Base-by-base conservation (phyloP, 2,329 filamentous ascomycete genomes). In the Colletotrichum musicola region DNA sequence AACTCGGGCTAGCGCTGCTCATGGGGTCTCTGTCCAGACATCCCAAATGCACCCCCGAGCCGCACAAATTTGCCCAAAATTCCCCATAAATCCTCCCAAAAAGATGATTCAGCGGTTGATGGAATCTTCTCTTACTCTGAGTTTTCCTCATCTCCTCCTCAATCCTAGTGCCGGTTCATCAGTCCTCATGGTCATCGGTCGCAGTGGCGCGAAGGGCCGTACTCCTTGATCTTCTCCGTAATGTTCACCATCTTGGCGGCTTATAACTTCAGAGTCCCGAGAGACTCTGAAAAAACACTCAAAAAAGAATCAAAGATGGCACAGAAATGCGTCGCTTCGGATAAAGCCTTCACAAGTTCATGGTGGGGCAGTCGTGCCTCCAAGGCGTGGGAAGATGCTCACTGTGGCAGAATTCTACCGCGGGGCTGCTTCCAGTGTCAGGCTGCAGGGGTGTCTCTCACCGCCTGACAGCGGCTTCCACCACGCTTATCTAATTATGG, bases 171-270 rank as follows among this genome's bases (percentile, higher is more conserved):
- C n/a, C 54, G 66, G 59, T 51, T 22, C 35, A 75, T 77, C 70
- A 77, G 72, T 62, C 35, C 51, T 65, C 25, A 7, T 49, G 38
- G 18, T 47, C 38, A 35, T n/a, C 14, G 12, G 16, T 6, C 6
- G 18, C 10, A n/a, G 12, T 6, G 27, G 9, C 14, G 38, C n/a
- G 46, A 10, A 10, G 30, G 42, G 4, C 9, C 91, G 77, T 83
- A 97, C 95, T 98, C 96, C 88, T 99, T 99, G 85, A 99, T 99
- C 88, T 97, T 98, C 64, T 99, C 97, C 73, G 96, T 98, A 74
- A 99, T 99, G 85, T 98, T 98, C 82, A 98, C 96, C 96, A 99
- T 99, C 77, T 83, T 88, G 81, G 64, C 72, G 72, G 70, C 65
- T 71, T 70, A 76, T 76, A 2, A 50, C 35, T 30, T 62, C 66